These are phyloP conservation scores for Silene conica DNA, from an alignment of 148 eudicot genomes.

Conservation along the genomic window DNA sequence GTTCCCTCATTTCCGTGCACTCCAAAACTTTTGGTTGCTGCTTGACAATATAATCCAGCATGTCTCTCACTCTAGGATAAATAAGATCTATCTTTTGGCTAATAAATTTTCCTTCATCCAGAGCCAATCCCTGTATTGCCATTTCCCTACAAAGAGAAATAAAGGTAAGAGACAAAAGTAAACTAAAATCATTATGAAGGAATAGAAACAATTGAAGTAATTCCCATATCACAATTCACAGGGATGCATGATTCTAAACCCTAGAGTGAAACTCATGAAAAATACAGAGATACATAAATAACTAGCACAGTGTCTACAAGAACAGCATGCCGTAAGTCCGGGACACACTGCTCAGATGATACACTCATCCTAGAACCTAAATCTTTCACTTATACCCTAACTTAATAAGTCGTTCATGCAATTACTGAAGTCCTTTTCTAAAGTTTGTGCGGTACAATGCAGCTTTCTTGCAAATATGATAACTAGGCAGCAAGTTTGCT, in stretches of 20 bases:
- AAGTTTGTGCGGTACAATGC: not conserved
- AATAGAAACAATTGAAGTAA: not conserved
- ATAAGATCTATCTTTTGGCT: conserved; percentile 35
- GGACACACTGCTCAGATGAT: not conserved
- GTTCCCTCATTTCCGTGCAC: conserved; percentile 44
- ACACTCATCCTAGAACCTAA: not conserved
- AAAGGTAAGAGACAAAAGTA: not conserved
- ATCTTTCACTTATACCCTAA: not conserved
- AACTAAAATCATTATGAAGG: not conserved
- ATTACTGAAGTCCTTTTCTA: not conserved
- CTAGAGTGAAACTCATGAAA: not conserved
- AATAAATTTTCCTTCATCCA: conserved; percentile 57
- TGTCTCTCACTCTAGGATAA: conserved; percentile 68
- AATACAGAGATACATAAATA: not conserved
- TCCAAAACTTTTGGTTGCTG: conserved; percentile 63
- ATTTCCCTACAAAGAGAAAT: conserved; percentile 55
- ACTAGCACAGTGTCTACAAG: not conserved
- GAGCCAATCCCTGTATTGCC: conserved; percentile 78
- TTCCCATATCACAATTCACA: not conserved
- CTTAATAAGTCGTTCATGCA: not conserved
- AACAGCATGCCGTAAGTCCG: not conserved
- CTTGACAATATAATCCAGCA: conserved; percentile 61
- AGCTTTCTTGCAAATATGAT: not conserved
- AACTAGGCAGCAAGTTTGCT: not conserved
- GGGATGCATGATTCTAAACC: not conserved